These are phyloP conservation scores for Ganoderma meredithae DNA, from an alignment of 1,284 basidiomycete genomes.

Conservation along the genomic window DNA sequence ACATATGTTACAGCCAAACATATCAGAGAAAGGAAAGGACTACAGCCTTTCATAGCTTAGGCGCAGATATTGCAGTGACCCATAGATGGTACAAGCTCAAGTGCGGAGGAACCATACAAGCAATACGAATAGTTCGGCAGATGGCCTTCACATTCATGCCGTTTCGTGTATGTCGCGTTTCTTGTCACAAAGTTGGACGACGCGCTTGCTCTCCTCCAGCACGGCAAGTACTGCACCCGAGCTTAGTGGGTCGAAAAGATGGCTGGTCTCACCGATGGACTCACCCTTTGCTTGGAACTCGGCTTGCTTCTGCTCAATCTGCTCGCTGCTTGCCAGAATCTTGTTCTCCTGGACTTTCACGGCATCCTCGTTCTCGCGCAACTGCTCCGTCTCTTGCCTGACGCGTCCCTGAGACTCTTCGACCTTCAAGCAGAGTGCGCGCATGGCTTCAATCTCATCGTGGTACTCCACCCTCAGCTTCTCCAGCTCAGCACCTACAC, in stretches of 20 bases:
- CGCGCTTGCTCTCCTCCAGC: constrained; percentile 62
- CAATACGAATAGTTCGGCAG: constrained; percentile 17
- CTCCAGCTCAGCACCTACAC: constrained; percentile 61
- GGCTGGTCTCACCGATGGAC: constrained; percentile 21
- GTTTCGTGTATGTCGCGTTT: constrained; percentile 46
- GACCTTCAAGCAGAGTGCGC: constrained; percentile 61
- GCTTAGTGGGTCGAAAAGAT: neutral
- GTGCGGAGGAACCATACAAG: constrained; percentile 7
- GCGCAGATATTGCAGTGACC: constrained; percentile 8
- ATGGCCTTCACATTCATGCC: constrained; percentile 11
- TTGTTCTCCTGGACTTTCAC: constrained; percentile 61
- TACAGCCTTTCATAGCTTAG: constrained; percentile 8
- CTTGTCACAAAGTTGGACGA: constrained; percentile 53
- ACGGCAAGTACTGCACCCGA: constrained; percentile 57
- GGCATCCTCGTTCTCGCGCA: constrained; percentile 56
- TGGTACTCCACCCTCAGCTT: constrained; percentile 61
- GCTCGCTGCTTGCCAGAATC: constrained; percentile 57
- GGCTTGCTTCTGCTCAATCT: constrained; percentile 62
- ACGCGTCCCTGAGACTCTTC: constrained; percentile 60
- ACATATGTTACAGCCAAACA: constrained; percentile 27
- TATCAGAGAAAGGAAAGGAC: neutral
- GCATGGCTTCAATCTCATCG: constrained; percentile 65
- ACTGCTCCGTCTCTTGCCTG: constrained; percentile 60
- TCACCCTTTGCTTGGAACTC: constrained; percentile 65
- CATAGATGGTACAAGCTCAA: constrained; percentile 18